Conservation (phyloP, 2,329 filamentous ascomycete species). For the Colletotrichum sp. region DNA sequence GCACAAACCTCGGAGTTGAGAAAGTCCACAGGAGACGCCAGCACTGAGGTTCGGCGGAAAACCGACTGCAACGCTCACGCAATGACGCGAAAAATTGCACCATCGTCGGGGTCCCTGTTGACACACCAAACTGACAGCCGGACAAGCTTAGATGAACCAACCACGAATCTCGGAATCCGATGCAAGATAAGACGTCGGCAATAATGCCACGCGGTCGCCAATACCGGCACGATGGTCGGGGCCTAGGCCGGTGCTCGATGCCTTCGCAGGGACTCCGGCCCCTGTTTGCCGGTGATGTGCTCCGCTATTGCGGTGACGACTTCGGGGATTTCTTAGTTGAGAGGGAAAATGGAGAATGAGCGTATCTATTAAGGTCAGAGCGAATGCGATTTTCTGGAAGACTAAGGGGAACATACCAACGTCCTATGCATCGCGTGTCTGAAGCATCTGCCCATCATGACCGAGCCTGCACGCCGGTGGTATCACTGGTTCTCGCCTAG, state of each 20-base stretch:
- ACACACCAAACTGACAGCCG: neutral
- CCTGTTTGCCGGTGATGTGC: neutral
- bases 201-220: neutral
- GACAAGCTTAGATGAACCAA: neutral
- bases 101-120: neutral
- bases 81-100: slow-evolving; percentile 3
- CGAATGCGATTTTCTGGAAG: neutral
- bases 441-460: neutral
- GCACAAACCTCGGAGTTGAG: neutral
- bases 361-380: neutral
- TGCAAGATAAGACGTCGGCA: neutral
- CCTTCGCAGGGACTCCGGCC: neutral
- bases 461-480: neutral
- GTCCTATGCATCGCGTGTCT: neutral
- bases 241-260: neutral
- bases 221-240: neutral
- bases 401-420: fast-evolving
- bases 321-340: neutral
- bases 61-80: neutral
- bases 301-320: neutral
- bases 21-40: neutral
- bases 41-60: neutral
- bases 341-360: too few species aligned
- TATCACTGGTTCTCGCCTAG: slow-evolving; percentile 52
- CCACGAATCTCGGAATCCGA: neutral